Conservation (phyloP, 805 yeast species). For the Candida germanica region DNA sequence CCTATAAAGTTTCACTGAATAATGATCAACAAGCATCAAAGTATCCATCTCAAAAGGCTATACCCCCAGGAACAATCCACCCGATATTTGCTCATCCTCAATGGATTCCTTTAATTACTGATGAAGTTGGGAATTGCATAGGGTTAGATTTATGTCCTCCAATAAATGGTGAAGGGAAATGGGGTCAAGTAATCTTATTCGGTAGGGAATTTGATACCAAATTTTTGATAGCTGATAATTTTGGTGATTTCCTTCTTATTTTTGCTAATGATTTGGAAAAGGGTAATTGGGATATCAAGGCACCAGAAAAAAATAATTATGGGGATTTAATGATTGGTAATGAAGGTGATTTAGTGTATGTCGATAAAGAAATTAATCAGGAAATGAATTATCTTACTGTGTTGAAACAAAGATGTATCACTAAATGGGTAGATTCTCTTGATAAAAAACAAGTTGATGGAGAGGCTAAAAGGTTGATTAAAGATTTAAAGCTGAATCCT, state of each 20-base stretch:
- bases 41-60: constrained; percentile 43
- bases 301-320: constrained; percentile 42
- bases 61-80: constrained; percentile 76
- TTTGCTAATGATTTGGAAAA: constrained; percentile 85
- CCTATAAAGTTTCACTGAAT: not conserved
- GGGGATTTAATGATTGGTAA: constrained; percentile 63
- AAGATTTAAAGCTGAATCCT: constrained; percentile 20
- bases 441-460: constrained; percentile 16
- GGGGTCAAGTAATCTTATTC: constrained; percentile 90
- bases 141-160: constrained; percentile 78
- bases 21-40: not conserved
- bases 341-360: constrained; percentile 70
- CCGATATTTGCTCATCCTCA: constrained; percentile 79
- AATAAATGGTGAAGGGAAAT: constrained; percentile 54
- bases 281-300: constrained; percentile 75
- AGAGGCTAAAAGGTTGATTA: constrained; percentile 13
- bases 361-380: constrained; percentile 53
- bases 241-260: constrained; percentile 82
- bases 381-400: constrained; percentile 43
- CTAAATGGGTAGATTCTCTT: constrained; percentile 31
- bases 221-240: constrained; percentile 78
- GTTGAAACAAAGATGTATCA: constrained; percentile 28
- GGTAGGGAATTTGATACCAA: constrained; percentile 94
- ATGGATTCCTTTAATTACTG: constrained; percentile 92
- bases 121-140: constrained; percentile 85